Percentiles rank a stretch among this genome's conserved stretches.
phyloP scores from a whole-genome alignment of 2,329 filamentous ascomycete genomes.

The Erysiphe pulchra region DNA sequence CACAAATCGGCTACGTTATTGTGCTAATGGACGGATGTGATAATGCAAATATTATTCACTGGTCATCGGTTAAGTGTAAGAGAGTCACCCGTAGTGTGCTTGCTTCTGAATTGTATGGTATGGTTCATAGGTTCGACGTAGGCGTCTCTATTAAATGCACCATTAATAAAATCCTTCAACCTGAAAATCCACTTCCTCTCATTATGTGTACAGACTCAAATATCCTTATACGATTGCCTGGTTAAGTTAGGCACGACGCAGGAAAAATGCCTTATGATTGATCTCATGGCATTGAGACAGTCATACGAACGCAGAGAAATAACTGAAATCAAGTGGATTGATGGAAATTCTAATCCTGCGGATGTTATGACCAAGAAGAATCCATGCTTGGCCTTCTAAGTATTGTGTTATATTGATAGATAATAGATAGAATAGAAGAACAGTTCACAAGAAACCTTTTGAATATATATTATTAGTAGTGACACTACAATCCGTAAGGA shows the following conservation, averaged over 20 bases:
- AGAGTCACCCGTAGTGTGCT: slow-evolving; percentile 3
- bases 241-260: neutral
- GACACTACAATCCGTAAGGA: too few relatives aligned
- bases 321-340: slow-evolving; percentile 1
- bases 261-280: slow-evolving; percentile 1
- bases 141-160: neutral
- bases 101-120: slow-evolving; percentile 2
- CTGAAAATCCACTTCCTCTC: neutral
- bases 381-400: neutral
- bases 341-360: slow-evolving; percentile 1
- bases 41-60: slow-evolving; percentile 1
- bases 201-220: slow-evolving; percentile 1
- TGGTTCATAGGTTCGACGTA: slow-evolving; percentile 2
- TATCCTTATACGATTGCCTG: slow-evolving; percentile 1
- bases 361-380: slow-evolving; percentile 4
- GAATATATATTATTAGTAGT: too few relatives aligned
- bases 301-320: neutral
- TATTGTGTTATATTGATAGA: too few relatives aligned
- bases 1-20: slow-evolving; percentile 1
- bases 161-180: neutral
- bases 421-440: too few relatives aligned
- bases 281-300: neutral
- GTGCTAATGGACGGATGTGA: neutral
- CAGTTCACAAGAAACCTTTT: too few relatives aligned
- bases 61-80: slow-evolving; percentile 1